Conservation (phyloP, 257 asterid genomes). For the Eustoma russellianum region DNA sequence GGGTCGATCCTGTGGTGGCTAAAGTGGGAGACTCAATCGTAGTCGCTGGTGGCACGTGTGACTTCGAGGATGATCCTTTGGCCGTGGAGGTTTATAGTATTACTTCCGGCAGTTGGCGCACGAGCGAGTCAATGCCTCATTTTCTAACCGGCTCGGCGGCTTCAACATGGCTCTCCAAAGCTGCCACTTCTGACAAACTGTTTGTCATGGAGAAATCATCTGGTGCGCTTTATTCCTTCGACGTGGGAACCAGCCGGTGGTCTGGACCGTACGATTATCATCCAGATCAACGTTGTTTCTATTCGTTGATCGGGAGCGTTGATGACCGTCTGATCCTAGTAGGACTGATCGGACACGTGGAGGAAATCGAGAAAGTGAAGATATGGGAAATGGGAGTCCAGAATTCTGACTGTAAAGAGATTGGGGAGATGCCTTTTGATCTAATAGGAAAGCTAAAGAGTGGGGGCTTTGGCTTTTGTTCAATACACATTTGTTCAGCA, state of each 20-base stretch:
- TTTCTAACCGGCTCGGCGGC: conserved; percentile 36
- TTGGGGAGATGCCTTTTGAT: conserved; percentile 53
- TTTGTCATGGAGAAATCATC: conserved; percentile 39
- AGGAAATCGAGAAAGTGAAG: conserved; percentile 27
- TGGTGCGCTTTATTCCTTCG: conserved; percentile 44
- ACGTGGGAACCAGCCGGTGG: conserved; percentile 45
- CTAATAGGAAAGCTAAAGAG: conserved; percentile 28
- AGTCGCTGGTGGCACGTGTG: conserved; percentile 73
- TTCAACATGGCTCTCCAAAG: conserved; percentile 42
- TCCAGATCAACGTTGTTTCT: conserved; percentile 25
- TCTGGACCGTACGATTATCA: conserved; percentile 21
- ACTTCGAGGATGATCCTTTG: conserved; percentile 58
- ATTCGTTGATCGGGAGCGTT: conserved; percentile 32
- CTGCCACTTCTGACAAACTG: conserved; percentile 35
- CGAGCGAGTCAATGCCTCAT: conserved; percentile 50
- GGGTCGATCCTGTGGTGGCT: conserved; percentile 60
- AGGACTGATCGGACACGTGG: conserved; percentile 23
- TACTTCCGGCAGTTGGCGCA: conserved; percentile 22
- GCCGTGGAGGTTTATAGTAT: conserved; percentile 57
- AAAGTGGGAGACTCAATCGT: conserved; percentile 40
- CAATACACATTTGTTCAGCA: conserved; percentile 27
- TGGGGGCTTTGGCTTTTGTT: conserved; percentile 20
- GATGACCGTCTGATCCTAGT: conserved; percentile 26
- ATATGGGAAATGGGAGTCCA: conserved; percentile 32
- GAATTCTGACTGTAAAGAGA: conserved; percentile 23